Evolutionary conservation across 352 stramenopile genomes (phyloP).

Genomic region (Phytopythium mirpurense): DNA sequence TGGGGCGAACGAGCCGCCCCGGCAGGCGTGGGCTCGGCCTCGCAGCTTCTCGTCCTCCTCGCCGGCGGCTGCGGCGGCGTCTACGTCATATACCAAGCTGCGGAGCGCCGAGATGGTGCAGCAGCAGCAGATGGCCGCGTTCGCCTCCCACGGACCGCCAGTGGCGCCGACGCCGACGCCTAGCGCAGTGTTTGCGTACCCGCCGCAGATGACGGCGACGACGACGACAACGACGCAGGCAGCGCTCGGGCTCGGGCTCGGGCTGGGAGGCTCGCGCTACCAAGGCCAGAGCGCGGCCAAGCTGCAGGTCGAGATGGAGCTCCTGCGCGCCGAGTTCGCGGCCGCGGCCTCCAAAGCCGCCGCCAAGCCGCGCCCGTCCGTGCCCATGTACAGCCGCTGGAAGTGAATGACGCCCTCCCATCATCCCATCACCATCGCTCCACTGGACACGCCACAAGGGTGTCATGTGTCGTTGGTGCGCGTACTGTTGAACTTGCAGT

Average conservation of each 20-base stretch:
- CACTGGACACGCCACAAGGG: no score
- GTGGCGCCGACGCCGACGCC: background rate
- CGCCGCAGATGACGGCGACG: background rate
- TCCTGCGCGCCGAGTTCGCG: conserved; percentile 30
- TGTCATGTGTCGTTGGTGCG: no score
- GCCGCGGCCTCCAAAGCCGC: conserved; percentile 10
- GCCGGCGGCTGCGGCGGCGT: background rate
- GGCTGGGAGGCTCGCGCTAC: conserved; percentile 5
- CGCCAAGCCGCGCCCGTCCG: background rate
- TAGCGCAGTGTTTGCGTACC: background rate
- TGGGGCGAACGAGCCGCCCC: background rate
- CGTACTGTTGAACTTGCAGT: no score
- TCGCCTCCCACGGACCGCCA: background rate
- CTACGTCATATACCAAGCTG: conserved; percentile 6
- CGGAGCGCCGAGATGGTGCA: conserved; percentile 39
- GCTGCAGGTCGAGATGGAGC: conserved; percentile 47
- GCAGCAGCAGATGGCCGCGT: conserved; percentile 17
- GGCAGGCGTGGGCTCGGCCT: conserved; percentile 8
- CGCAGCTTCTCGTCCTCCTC: conserved; percentile 7
- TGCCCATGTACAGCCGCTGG: conserved; percentile 1
- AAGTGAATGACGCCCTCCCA: no score
- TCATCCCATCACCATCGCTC: background rate
- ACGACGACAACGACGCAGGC: background rate
- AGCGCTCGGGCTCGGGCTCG: no score
- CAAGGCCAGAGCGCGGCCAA: conserved; percentile 19